Conservation (phyloP, 2,329 filamentous ascomycete species). For the Fonsecaea pedrosoi region DNA sequence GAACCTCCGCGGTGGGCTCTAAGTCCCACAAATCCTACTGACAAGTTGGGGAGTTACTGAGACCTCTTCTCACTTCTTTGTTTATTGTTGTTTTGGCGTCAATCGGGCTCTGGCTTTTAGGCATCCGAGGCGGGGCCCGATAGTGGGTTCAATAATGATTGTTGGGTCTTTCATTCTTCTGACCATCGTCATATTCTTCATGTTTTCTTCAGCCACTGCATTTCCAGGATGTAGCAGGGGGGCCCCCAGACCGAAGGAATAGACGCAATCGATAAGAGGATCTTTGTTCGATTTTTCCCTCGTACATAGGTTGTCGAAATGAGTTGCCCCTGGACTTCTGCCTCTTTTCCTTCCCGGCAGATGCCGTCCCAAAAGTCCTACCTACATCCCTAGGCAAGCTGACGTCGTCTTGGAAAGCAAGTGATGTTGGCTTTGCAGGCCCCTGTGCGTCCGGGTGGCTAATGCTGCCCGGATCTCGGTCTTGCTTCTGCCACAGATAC, state of each 20-base stretch:
- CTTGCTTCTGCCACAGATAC: background rate
- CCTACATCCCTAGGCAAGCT: background rate
- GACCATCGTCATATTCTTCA: background rate
- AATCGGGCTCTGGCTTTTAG: slow-evolving; percentile 9
- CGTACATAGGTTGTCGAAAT: background rate
- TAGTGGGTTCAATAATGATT: slow-evolving; percentile 4
- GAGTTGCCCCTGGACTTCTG: background rate
- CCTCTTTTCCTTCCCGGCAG: background rate
- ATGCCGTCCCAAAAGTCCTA: background rate
- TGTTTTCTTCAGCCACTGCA: background rate
- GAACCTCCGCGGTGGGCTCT: slow-evolving; percentile 35
- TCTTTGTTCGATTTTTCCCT: background rate
- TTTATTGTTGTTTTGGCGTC: slow-evolving; percentile 1
- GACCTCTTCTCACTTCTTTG: background rate
- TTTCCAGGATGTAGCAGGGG: background rate
- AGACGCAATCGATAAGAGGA: slow-evolving; percentile 21
- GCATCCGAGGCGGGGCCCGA: background rate
- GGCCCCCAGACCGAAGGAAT: slow-evolving; percentile 3
- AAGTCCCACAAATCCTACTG: slow-evolving; percentile 30
- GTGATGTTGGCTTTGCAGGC: background rate
- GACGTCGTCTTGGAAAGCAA: background rate
- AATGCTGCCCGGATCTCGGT: background rate
- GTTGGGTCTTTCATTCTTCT: background rate
- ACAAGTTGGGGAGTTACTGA: slow-evolving; percentile 2
- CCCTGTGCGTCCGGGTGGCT: background rate